Conservation (phyloP, 2,329 filamentous ascomycete species). For the Coniella vitis region DNA sequence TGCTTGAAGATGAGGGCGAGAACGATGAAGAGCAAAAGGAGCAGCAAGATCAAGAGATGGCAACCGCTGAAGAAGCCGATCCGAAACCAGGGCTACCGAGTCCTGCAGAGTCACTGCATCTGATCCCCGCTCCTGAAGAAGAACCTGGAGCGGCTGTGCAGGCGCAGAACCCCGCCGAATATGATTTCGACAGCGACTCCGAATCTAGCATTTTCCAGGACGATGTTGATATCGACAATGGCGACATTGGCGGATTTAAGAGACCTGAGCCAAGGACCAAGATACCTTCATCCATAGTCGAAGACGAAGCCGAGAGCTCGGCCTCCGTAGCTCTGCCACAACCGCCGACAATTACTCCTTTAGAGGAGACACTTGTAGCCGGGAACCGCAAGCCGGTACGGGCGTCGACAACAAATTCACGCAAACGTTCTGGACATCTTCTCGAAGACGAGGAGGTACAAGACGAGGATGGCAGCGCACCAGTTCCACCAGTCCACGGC, state of each 20-base stretch:
- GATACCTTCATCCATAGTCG: conserved; percentile 29
- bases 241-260: conserved; percentile 35
- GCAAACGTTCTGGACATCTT: conserved; percentile 31
- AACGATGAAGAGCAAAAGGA: conserved; percentile 14
- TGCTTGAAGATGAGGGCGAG: conserved; percentile 35
- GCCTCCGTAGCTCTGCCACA: conserved; percentile 36
- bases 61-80: neutral
- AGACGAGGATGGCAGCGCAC: conserved; percentile 30
- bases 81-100: conserved; percentile 22
- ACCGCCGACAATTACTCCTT: conserved; percentile 42
- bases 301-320: conserved; percentile 12
- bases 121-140: conserved; percentile 33
- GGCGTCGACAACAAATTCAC: conserved; percentile 36
- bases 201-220: conserved; percentile 40
- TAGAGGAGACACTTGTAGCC: conserved; percentile 44
- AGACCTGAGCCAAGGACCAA: conserved; percentile 37
- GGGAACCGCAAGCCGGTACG: conserved; percentile 40
- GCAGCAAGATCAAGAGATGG: too few species aligned
- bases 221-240: conserved; percentile 32
- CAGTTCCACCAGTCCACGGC: conserved; percentile 27
- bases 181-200: conserved; percentile 27
- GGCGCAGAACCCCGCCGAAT: conserved; percentile 20
- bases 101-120: conserved; percentile 32
- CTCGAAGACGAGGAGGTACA: conserved; percentile 37
- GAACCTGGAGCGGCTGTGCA: conserved; percentile 24